These are phyloP conservation scores for Pulveroboletus sp. DNA, from an alignment of 768 basidiomycete genomes.

Conservation along the genomic window DNA sequence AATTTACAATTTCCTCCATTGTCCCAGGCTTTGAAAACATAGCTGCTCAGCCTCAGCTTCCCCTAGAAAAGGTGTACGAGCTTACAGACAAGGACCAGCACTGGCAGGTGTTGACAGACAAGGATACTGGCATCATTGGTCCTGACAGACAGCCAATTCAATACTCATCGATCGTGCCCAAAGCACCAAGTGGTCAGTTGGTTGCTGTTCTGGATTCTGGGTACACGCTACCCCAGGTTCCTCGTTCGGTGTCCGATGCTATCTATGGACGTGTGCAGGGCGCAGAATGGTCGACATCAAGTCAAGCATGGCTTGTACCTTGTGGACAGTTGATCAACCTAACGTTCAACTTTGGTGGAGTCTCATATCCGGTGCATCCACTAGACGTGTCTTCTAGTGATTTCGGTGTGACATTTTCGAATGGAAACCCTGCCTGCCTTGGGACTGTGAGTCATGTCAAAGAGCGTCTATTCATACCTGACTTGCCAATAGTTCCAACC, in stretches of 20 bases:
- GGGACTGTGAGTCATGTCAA: conserved; percentile 51
- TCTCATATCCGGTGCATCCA: conserved; percentile 67
- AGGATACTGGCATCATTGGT: conserved; percentile 62
- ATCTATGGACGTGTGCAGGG: conserved; percentile 78
- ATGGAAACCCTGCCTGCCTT: conserved; percentile 56
- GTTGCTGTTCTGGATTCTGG: conserved; percentile 76
- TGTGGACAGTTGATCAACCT: conserved; percentile 70
- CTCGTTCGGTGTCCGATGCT: conserved; percentile 68
- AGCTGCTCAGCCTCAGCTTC: conserved; percentile 55
- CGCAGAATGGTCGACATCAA: conserved; percentile 54
- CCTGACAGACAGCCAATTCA: conserved; percentile 65
- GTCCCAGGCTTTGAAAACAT: conserved; percentile 60
- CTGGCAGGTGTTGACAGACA: conserved; percentile 73
- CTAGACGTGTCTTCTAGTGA: conserved; percentile 62
- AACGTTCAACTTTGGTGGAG: conserved; percentile 67
- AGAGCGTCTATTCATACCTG: neutral
- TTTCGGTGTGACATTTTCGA: conserved; percentile 38
- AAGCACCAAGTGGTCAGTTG: conserved; percentile 56
- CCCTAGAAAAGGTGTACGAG: conserved; percentile 59
- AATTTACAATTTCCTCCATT: conserved; percentile 65
- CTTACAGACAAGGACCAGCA: conserved; percentile 67
- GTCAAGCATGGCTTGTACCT: conserved; percentile 66
- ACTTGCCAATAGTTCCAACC: conserved; percentile 64
- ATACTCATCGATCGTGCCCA: conserved; percentile 62
- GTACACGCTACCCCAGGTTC: conserved; percentile 67